Conservation (phyloP, 2,329 filamentous ascomycete genomes). For the Trichocomaceae sp. region DNA sequence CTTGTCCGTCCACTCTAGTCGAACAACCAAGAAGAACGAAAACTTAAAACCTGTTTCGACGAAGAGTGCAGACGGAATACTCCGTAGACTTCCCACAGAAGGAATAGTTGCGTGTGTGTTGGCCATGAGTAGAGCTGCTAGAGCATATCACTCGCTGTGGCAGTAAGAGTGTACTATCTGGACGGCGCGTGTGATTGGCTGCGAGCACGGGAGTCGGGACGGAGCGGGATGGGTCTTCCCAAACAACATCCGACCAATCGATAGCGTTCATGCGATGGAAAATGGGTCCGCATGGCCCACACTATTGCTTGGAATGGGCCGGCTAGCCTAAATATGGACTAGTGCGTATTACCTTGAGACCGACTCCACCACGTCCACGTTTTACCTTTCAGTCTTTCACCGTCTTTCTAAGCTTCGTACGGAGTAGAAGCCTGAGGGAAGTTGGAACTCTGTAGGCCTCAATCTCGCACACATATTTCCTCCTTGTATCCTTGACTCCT, state of each 20-base stretch:
- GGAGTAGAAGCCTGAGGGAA: no score
- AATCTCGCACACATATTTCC: no score
- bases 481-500: no score
- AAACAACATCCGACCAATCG: background rate
- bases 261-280: background rate
- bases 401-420: background rate
- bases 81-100: background rate
- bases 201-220: background rate
- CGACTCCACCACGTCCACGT: background rate
- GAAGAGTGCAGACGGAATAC: background rate
- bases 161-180: no score
- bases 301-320: background rate
- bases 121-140: no score
- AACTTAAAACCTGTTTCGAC: background rate
- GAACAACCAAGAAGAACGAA: background rate
- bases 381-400: slow-evolving; percentile 7
- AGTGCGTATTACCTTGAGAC: background rate
- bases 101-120: background rate
- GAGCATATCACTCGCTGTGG: no score
- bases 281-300: background rate
- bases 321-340: background rate
- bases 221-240: slow-evolving; percentile 2
- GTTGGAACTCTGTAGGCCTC: no score
- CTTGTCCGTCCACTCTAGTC: background rate
- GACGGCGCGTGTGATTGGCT: background rate